A percentile compares a stretch with the other conserved stretches of the same genome.
Conservation (phyloP, 148 eudicot genomes). For the Simmondsia chinensis region DNA sequence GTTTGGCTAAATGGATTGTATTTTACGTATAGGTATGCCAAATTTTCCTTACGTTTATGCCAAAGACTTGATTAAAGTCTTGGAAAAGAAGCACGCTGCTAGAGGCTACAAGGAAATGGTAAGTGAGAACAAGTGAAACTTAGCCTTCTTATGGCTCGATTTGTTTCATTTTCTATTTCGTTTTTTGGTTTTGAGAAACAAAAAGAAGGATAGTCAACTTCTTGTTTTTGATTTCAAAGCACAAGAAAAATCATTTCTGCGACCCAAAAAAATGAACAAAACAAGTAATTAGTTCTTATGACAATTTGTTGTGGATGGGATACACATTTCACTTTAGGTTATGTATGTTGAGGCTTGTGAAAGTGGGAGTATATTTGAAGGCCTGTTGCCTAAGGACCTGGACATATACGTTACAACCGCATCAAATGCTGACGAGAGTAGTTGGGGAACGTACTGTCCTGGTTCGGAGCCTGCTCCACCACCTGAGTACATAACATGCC, state of each 20-base stretch:
- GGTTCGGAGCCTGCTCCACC: slow-evolving; percentile 34
- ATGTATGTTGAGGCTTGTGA: slow-evolving; percentile 41
- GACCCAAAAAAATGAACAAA: too few relatives aligned
- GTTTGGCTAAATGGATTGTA: too few relatives aligned
- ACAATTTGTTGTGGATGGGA: too few relatives aligned
- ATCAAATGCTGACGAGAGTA: slow-evolving; percentile 39
- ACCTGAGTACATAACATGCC: slow-evolving; percentile 31
- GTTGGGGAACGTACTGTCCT: slow-evolving; percentile 43
- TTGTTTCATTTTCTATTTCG: too few relatives aligned
- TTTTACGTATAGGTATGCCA: slow-evolving; percentile 25
- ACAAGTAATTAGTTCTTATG: too few relatives aligned
- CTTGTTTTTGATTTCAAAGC: too few relatives aligned
- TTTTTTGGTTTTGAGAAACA: too few relatives aligned
- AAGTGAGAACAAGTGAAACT: too few relatives aligned
- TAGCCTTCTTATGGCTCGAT: too few relatives aligned
- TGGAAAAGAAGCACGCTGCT: slow-evolving; percentile 28
- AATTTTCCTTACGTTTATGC: slow-evolving; percentile 21
- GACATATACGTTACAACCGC: slow-evolving; percentile 40
- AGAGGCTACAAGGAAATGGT: slow-evolving; percentile 43
- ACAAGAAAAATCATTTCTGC: too few relatives aligned
- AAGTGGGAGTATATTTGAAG: slow-evolving; percentile 41
- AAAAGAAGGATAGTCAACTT: too few relatives aligned
- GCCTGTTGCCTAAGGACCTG: slow-evolving; percentile 39
- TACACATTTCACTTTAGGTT: slow-evolving; percentile 25
- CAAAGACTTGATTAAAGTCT: slow-evolving; percentile 30